Percentiles rank a stretch among this genome's conserved stretches.
phyloP scores from a whole-genome alignment of 2,329 filamentous ascomycete species.

The Hymenoscyphus occultus region DNA sequence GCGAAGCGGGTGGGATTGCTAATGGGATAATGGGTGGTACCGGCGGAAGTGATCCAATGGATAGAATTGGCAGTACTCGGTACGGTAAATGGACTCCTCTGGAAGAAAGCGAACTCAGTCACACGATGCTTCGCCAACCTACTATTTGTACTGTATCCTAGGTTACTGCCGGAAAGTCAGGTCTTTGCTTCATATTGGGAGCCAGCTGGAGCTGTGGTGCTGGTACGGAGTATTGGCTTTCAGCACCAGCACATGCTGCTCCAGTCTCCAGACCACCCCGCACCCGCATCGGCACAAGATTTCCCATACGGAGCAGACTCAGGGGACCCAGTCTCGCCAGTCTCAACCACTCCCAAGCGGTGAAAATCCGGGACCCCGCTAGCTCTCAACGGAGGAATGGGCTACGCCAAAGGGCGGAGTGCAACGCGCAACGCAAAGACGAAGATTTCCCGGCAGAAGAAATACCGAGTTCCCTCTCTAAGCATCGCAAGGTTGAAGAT shows the following conservation, averaged over 20 bases:
- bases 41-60: too few relatives aligned
- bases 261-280: background rate
- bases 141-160: background rate
- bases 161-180: background rate
- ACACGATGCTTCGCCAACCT: constrained; percentile 17
- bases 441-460: constrained; percentile 25
- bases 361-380: background rate
- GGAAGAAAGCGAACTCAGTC: constrained; percentile 15
- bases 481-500: background rate
- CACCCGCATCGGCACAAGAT: constrained; percentile 10
- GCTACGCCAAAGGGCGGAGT: constrained; percentile 7
- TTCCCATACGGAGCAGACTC: background rate
- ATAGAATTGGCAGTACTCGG: background rate
- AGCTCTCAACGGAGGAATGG: constrained; percentile 19
- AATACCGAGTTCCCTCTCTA: background rate
- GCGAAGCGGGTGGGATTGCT: constrained; percentile 7
- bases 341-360: background rate
- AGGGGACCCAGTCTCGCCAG: background rate
- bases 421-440: constrained; percentile 10
- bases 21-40: background rate
- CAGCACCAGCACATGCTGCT: constrained; percentile 3
- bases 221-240: background rate
- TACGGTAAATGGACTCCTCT: constrained; percentile 20
- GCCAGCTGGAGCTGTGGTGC: too few relatives aligned
- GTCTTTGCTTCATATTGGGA: background rate